Conservation (phyloP, 176 grass and related monocot species). For the Aegilops umbellulata region DNA sequence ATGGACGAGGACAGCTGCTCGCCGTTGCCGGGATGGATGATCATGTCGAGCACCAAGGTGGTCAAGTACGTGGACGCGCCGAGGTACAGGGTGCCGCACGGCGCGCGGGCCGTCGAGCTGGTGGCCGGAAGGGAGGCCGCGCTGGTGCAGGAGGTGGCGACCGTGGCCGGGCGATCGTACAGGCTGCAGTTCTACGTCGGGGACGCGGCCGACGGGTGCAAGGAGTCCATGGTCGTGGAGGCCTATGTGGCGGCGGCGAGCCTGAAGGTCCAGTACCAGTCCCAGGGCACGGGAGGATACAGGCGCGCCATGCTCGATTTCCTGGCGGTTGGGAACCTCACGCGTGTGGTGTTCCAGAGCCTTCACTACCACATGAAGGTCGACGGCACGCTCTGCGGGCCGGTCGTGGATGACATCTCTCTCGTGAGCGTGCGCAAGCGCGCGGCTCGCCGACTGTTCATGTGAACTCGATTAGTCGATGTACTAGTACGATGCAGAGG, state of each 20-base stretch:
- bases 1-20: slow-evolving; percentile 45
- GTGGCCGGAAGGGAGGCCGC: slow-evolving; percentile 55
- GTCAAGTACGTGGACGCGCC: slow-evolving; percentile 55
- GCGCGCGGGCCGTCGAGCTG: slow-evolving; percentile 55
- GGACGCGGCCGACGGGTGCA: slow-evolving; percentile 48
- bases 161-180: slow-evolving; percentile 36
- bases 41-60: slow-evolving; percentile 54
- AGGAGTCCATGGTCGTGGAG: slow-evolving; percentile 21
- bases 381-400: slow-evolving; percentile 59
- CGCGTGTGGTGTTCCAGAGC: slow-evolving; percentile 57
- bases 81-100: slow-evolving; percentile 48
- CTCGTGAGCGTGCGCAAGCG: slow-evolving; percentile 28
- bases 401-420: slow-evolving; percentile 40
- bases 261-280: slow-evolving; percentile 27
- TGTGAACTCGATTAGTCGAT: background rate
- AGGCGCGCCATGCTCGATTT: slow-evolving; percentile 36
- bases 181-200: slow-evolving; percentile 47
- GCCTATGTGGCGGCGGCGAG: slow-evolving; percentile 42
- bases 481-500: too few species aligned
- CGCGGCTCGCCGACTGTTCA: background rate
- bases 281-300: slow-evolving; percentile 37
- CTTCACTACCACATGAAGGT: slow-evolving; percentile 32
- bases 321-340: slow-evolving; percentile 18
- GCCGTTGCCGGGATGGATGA: slow-evolving; percentile 58
- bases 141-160: slow-evolving; percentile 50